Conservation (phyloP, 1,284 basidiomycete species). For the Kwoniella shivajii region DNA sequence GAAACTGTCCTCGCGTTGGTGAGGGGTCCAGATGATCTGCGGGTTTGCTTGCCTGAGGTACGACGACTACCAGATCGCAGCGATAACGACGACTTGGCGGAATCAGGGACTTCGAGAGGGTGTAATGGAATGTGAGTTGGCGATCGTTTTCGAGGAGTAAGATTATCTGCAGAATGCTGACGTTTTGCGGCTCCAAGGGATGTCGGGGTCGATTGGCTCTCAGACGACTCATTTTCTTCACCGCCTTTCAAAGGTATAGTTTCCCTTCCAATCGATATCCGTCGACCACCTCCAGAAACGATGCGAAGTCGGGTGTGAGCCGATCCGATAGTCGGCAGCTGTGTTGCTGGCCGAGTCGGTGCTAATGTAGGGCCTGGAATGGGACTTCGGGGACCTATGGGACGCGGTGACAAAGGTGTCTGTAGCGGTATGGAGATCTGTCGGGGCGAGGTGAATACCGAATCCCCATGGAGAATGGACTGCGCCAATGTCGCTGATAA, state of each 20-base stretch:
- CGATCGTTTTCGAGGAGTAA: constrained; percentile 45
- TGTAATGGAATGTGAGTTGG: constrained; percentile 31
- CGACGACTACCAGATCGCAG: constrained; percentile 13
- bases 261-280: constrained; percentile 39
- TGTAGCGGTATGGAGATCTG: constrained; percentile 7
- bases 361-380: constrained; percentile 12
- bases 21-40: constrained; percentile 17
- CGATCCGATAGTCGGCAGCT: constrained; percentile 29
- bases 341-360: constrained; percentile 2
- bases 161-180: constrained; percentile 41
- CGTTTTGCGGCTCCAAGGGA: constrained; percentile 30
- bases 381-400: constrained; percentile 15
- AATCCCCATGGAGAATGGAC: neutral
- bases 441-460: constrained; percentile 7
- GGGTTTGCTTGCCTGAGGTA: constrained; percentile 14
- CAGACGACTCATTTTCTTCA: constrained; percentile 25
- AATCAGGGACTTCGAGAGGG: constrained; percentile 9
- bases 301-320: constrained; percentile 39
- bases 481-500: constrained; percentile 7
- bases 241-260: constrained; percentile 36
- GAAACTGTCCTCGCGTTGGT: constrained; percentile 19
- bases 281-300: constrained; percentile 38
- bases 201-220: constrained; percentile 12
- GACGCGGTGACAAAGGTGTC: constrained; percentile 10
- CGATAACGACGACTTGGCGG: constrained; percentile 12